Conservation (phyloP, 495 filamentous ascomycete species). For the Zalerion maritima region DNA sequence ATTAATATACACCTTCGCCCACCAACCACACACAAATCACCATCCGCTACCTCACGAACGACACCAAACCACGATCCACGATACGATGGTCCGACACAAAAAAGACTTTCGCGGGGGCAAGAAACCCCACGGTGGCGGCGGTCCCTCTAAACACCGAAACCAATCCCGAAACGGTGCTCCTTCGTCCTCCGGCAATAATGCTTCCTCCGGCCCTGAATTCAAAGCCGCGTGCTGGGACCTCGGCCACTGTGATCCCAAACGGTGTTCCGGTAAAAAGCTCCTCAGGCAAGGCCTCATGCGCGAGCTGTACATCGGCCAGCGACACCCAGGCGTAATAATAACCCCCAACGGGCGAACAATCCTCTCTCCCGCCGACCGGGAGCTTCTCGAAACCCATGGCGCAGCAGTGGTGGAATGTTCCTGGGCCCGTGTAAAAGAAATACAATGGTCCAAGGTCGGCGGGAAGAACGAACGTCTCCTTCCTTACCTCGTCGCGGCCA, state of each 20-base stretch:
- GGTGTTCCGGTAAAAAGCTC: constrained; percentile 88
- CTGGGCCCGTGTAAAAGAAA: constrained; percentile 83
- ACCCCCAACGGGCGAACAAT: constrained; percentile 82
- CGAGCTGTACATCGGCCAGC: constrained; percentile 80
- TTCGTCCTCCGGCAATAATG: constrained; percentile 3
- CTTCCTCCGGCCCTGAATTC: constrained; percentile 45
- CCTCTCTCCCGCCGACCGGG: constrained; percentile 65
- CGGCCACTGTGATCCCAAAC: constrained; percentile 91
- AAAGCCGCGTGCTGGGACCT: constrained; percentile 97
- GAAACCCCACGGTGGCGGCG: constrained; percentile 29
- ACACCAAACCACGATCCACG: too few species aligned
- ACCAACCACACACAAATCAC: too few species aligned
- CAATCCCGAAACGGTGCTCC: constrained; percentile 15
- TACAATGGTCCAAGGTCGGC: constrained; percentile 81
- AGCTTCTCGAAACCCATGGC: constrained; percentile 71
- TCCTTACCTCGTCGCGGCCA: constrained; percentile 91
- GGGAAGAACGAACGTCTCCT: constrained; percentile 89
- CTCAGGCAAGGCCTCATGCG: constrained; percentile 89
- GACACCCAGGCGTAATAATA: constrained; percentile 78
- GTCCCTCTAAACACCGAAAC: constrained; percentile 11
- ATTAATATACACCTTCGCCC: too few species aligned
- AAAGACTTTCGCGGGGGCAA: constrained; percentile 65
- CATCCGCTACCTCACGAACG: too few species aligned
- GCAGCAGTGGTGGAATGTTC: constrained; percentile 96
- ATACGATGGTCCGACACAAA: constrained; percentile 80